Evolutionary conservation across 2,329 filamentous ascomycete genomes (phyloP), one percentile per base, ranked within the genome.

Genomic region (Setomelanomma holmii): DNA sequence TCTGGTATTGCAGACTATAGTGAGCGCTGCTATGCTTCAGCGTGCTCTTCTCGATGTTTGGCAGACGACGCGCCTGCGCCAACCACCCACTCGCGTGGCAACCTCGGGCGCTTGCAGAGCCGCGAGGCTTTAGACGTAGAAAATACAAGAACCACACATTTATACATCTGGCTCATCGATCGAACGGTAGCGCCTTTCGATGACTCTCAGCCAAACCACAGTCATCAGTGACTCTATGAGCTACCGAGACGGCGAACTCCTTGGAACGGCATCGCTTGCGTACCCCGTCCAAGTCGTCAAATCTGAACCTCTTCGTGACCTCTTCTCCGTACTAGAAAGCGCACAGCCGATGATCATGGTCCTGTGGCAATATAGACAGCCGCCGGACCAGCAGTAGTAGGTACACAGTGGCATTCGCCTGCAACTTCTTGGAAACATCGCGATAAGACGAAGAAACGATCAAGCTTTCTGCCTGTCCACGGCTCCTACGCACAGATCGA

Each of bases 121-220:
- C 55, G 60, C 66, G 58, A 57, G 55, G 55, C 53, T 48, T 49
- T 67, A 70, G 61, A 62, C 54, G 45, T 64, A 66, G 61, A 61
- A 23, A 68, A 66, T 61, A 56, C 60, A 68, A 64, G 63, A 66
- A 46, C 61, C 56, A 66, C 51, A 60, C 58, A 52, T 52, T 57
- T 36, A 36, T 39, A 17, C 41, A 48, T 3, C 16, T 11, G 38
- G 39, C 43, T 17, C 35, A 24, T 21, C 38, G 16, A 16, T 20
- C 11, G 11, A 12, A 17, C 40, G 2, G 14, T n/a, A 6, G 45
- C 27, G 36, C 24, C 19, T 22, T 12, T 33, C 24, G n/a, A 23
- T 40, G 33, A 16, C 5, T 16, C 21, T 16, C 27, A 36, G 22
- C 27, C 22, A 17, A 6, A 10, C 8, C 14, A 19, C 12, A 14